Conservation (phyloP, 768 basidiomycete species). For the Mycena olivaceomarginata region DNA sequence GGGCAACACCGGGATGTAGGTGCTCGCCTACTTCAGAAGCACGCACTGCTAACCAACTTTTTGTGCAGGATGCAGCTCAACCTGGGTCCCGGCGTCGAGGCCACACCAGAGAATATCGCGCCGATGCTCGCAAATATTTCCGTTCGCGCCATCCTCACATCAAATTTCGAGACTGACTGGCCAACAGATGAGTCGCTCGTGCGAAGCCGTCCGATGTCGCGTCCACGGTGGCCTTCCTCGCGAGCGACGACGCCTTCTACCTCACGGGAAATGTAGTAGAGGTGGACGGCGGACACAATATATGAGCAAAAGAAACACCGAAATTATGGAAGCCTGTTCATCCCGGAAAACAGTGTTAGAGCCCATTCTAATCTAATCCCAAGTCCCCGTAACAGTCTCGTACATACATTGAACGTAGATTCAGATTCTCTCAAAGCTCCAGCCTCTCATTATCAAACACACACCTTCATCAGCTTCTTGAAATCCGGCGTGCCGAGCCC, state of each 20-base stretch:
- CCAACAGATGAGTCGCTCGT: slow-evolving; percentile 27
- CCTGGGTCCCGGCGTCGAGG: slow-evolving; percentile 30
- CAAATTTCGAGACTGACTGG: not conserved
- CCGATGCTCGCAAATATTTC: slow-evolving; percentile 37
- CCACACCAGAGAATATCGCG: slow-evolving; percentile 28
- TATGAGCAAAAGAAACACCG: not conserved
- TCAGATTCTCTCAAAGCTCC: too few species aligned
- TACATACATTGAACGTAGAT: not conserved
- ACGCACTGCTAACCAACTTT: too few species aligned
- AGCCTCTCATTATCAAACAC: not conserved
- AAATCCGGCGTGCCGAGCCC: slow-evolving; percentile 24
- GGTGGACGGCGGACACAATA: slow-evolving; percentile 22
- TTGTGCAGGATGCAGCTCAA: too few species aligned
- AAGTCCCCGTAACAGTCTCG: not conserved
- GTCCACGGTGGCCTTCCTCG: slow-evolving; percentile 30
- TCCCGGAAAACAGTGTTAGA: not conserved
- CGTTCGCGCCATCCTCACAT: not conserved
- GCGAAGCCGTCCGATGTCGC: slow-evolving; percentile 30
- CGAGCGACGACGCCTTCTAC: slow-evolving; percentile 30
- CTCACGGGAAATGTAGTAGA: slow-evolving; percentile 31
- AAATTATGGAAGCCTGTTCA: not conserved
- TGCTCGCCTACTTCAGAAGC: too few species aligned
- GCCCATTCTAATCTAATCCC: not conserved
- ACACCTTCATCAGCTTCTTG: slow-evolving; percentile 26
- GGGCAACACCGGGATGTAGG: too few species aligned